A percentile compares a stretch with the other conserved stretches of the same genome.
Conservation (phyloP, 1,139 yeast genomes). For the Kluyveromyces sp. region DNA sequence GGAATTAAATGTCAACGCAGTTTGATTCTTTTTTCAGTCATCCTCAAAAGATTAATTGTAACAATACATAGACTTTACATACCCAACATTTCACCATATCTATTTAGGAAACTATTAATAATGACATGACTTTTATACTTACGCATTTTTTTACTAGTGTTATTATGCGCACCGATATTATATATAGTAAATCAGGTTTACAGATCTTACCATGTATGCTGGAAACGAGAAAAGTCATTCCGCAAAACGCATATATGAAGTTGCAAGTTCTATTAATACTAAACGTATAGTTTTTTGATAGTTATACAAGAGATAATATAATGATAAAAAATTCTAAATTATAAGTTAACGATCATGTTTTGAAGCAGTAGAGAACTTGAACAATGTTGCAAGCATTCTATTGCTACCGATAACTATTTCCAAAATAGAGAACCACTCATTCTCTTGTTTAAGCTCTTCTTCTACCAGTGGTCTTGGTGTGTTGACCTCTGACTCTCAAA, state of each 20-base stretch:
- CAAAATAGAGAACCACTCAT: constrained; percentile 3
- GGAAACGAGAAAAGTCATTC: too few species aligned
- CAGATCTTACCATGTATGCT: too few species aligned
- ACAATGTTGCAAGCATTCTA: neutral
- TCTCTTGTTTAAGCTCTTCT: constrained; percentile 35
- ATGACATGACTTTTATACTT: too few species aligned
- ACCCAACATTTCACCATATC: too few species aligned
- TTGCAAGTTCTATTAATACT: neutral
- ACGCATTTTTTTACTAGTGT: too few species aligned
- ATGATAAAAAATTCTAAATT: constrained; percentile 5
- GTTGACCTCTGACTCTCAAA: constrained; percentile 95
- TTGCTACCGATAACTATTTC: neutral
- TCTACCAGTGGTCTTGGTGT: constrained; percentile 99
- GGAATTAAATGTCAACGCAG: constrained; percentile 7
- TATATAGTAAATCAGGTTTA: too few species aligned
- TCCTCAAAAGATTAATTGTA: neutral
- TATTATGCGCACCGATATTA: too few species aligned
- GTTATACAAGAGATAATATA: constrained; percentile 5
- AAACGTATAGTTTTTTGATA: constrained; percentile 5
- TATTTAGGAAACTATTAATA: too few species aligned
- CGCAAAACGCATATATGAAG: too few species aligned
- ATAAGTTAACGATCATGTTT: neutral
- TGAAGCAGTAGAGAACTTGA: neutral
- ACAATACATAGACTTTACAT: neutral
- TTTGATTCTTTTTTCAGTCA: neutral